Base-by-base conservation (phyloP, 2,329 filamentous ascomycete genomes). In the Calycina herbarum region DNA sequence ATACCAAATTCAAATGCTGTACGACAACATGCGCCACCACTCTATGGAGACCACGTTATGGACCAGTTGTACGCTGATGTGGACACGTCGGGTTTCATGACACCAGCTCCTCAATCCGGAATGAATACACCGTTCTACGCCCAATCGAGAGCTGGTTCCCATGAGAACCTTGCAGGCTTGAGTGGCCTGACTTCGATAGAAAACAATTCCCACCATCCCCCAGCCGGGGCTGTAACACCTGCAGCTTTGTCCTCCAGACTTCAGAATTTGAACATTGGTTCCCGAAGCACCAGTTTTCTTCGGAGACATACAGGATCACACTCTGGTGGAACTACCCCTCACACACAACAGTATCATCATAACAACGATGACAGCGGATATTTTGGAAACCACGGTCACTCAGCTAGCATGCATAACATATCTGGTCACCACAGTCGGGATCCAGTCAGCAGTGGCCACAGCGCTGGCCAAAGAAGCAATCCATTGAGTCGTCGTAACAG, bases 61-160 rank as follows among this genome's bases (percentile, higher is more conserved):
- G 95, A 99, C 76, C 89, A 92, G 76, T 83, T 98, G 1, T 99
- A 96, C 78, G 92, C 93, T 71, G 92, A 94, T 68, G 85, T 97
- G 65, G 92, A 97, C 72, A 84, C 87, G 8, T 87, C 84, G 62
- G 92, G 92, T n/a, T 91, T 94, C 76, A 89, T 93, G 78, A 94
- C 91, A 0, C 91, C 92, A 0, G 87, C 84, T 1, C 81, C 86
- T 42, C 73, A 85, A 82, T 89, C 91, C 63, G 89, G 89, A n/a
- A 84, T 92, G 65, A 93, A 86, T 75, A 97, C 93, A 42, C 95
- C 95, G 0, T 89, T 93, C 72, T 88, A 88, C 72, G 84, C 82
- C 7, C 85, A 87, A 61, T 89, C 91, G 63, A 88, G 93, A 64
- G 86, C 89, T 58, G 89, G 90, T 5, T 98, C 94, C 0, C 81